Evolutionary conservation across 192 early-diverging fungal species (phyloP), one percentile per base, ranked within the genome.

Genomic region (Backusella morwellensis): DNA sequence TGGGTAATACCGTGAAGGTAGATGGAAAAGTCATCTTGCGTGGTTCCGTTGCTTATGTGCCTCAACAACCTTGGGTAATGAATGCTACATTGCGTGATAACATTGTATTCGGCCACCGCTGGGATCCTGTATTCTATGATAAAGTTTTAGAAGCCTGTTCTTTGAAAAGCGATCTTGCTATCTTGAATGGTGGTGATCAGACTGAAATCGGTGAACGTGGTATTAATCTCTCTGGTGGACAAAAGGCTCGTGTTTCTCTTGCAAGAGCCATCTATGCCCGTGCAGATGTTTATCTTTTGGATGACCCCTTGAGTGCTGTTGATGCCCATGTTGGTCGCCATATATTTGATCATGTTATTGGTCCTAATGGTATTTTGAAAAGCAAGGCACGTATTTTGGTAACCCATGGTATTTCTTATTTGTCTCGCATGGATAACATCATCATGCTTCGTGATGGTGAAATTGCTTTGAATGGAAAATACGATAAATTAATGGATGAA

Each of bases 161-260:
- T 17, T 86, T 99, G 40, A 88, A 84, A 34, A 87, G 87, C 19
- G 98, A 99, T 86, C 83, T 99, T 50, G 91, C 91, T 12, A 94
- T 96, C 17, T 81, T 98, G 67, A 85, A 92, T 11, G 92, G 88
- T 21, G 97, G 97, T 7, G 98, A 99, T 84, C 80, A 90, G 81
- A 96, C 95, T 11, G 97, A 99, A 79, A 94, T 96, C 80, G 95
- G 96, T 41, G 95, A 97, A 81, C 89, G 90, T 74, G 97, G 97
- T 38, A 92, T 97, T 76, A 97, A 93, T 54, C 85, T 98, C 8
- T 95, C 93, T 36, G 97, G 97, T 76, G 97, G 97, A 19, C 97
- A 98, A 71, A 97, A 95, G 81, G 90, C 92, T 40, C 91, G 89
- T 78, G 84, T 87, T 34, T 83, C 86, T 9, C 77, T 88, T 35